Conservation (phyloP, 1,139 yeast species). For the Candida labiduridarum region DNA sequence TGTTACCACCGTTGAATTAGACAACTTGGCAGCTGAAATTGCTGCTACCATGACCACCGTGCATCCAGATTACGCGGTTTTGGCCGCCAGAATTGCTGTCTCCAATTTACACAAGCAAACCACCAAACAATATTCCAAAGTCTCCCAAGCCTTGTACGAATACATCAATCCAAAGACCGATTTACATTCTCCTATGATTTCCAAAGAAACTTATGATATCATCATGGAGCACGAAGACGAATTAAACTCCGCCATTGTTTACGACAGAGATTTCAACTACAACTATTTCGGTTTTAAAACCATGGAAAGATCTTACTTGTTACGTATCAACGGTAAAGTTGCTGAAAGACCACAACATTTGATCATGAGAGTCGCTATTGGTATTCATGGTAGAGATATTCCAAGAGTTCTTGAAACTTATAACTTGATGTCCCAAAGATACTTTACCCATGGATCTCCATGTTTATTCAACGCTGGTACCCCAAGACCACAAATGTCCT, state of each 20-base stretch:
- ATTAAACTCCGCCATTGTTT: slow-evolving; percentile 77
- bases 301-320: slow-evolving; percentile 77
- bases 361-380: slow-evolving; percentile 87
- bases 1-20: slow-evolving; percentile 90
- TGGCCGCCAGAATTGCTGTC: slow-evolving; percentile 94
- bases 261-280: slow-evolving; percentile 81
- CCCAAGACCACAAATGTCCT: slow-evolving; percentile 82
- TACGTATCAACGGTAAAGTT: slow-evolving; percentile 68
- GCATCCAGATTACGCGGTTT: slow-evolving; percentile 93
- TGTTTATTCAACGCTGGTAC: slow-evolving; percentile 91
- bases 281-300: slow-evolving; percentile 89
- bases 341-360: slow-evolving; percentile 92
- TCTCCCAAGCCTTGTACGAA: slow-evolving; percentile 64
- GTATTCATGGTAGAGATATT: slow-evolving; percentile 80
- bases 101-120: slow-evolving; percentile 93
- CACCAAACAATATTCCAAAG: slow-evolving; percentile 83
- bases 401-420: slow-evolving; percentile 76
- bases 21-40: slow-evolving; percentile 94
- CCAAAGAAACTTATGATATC: slow-evolving; percentile 66
- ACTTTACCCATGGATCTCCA: slow-evolving; percentile 88
- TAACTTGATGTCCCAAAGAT: slow-evolving; percentile 80
- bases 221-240: slow-evolving; percentile 68
- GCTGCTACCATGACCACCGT: slow-evolving; percentile 96
- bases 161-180: slow-evolving; percentile 77
- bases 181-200: slow-evolving; percentile 76